phyloP scores from a whole-genome alignment of 75 land plant genomes.

The Adiantum capillusveneris region DNA sequence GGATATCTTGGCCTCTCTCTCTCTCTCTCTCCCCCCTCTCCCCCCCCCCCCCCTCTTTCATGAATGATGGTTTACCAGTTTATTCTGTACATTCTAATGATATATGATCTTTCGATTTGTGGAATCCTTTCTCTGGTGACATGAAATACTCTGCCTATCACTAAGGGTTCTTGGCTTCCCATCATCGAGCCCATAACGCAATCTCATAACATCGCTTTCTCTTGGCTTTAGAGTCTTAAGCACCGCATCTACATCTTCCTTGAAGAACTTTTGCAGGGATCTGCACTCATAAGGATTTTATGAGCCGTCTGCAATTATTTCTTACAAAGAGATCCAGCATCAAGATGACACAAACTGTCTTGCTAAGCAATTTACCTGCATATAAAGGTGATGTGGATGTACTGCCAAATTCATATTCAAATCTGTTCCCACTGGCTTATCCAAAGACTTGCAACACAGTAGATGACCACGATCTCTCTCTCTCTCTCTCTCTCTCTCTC shows the following conservation, averaged over 20 bases:
- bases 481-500: too few species aligned
- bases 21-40: slow-evolving; percentile 2
- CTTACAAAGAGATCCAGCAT: slow-evolving; percentile 38
- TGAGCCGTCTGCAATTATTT: slow-evolving; percentile 59
- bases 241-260: slow-evolving; percentile 50
- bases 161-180: slow-evolving; percentile 39
- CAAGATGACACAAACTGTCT: too few species aligned
- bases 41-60: too few species aligned
- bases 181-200: slow-evolving; percentile 61
- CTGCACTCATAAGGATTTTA: slow-evolving; percentile 39
- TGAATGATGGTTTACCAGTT: too few species aligned
- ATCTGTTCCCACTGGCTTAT: slow-evolving; percentile 49
- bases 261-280: slow-evolving; percentile 46
- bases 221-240: slow-evolving; percentile 51
- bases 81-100: too few species aligned
- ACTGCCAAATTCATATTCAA: slow-evolving; percentile 58
- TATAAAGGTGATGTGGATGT: slow-evolving; percentile 1
- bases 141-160: slow-evolving; percentile 48
- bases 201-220: slow-evolving; percentile 50
- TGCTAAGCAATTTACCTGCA: too few species aligned
- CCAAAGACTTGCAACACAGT: slow-evolving; percentile 57
- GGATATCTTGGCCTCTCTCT: too few species aligned
- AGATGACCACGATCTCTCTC: too few species aligned
- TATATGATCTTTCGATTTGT: slow-evolving; percentile 83
- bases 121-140: slow-evolving; percentile 69